These are phyloP conservation scores for Ophiostoma himal-ulmi DNA, from an alignment of 2,329 filamentous ascomycete species.

Conservation along the genomic window DNA sequence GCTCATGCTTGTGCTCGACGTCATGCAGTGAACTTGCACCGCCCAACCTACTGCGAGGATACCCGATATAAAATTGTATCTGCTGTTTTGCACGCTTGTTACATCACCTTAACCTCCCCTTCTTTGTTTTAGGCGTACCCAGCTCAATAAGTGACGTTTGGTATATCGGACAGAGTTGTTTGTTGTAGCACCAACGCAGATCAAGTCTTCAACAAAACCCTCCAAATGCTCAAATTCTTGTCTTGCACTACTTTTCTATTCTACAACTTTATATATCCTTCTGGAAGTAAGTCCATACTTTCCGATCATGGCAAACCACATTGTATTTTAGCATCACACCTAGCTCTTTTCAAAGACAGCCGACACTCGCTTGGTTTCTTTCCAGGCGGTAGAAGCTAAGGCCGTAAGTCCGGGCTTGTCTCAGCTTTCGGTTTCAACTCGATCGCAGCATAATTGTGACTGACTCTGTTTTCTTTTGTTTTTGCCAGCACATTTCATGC, in stretches of 20 bases:
- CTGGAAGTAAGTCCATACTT: not conserved
- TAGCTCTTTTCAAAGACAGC: not conserved
- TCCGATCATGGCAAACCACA: not conserved
- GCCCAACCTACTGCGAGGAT: not conserved
- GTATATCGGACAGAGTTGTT: not conserved
- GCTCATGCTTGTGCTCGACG: too few species aligned
- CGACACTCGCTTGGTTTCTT: not conserved
- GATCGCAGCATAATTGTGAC: too few species aligned
- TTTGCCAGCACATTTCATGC: too few species aligned
- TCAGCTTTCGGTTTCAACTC: too few species aligned
- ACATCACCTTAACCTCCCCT: not conserved
- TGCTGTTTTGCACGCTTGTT: not conserved
- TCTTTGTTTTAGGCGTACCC: not conserved
- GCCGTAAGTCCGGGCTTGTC: too few species aligned
- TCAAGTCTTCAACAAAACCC: not conserved
- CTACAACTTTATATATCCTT: not conserved
- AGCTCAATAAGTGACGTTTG: not conserved
- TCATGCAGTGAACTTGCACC: not conserved
- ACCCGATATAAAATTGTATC: too few species aligned
- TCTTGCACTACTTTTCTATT: not conserved
- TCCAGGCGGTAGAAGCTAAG: too few species aligned
- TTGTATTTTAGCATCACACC: not conserved
- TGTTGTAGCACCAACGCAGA: not conserved
- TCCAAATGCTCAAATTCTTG: too few species aligned
- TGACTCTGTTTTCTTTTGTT: too few species aligned